A percentile compares a stretch with the other conserved stretches of the same genome.
These are phyloP conservation scores for Hymenochaete sp. DNA, from an alignment of 1,284 basidiomycete genomes.

Conservation along the genomic window DNA sequence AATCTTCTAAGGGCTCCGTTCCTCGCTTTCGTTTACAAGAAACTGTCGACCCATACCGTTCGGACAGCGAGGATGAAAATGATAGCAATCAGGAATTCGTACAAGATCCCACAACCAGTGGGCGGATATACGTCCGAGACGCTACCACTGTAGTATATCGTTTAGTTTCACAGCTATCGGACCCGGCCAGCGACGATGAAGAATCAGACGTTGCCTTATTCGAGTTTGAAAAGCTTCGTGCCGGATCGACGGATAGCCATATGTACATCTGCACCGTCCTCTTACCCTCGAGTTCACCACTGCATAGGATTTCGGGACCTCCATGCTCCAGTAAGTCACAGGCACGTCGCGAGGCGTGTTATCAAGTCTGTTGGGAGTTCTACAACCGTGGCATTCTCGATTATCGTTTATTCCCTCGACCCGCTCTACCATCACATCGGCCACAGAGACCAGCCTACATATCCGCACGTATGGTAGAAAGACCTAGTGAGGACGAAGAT, in stretches of 20 bases:
- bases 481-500: constrained; percentile 16
- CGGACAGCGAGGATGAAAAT: constrained; percentile 39
- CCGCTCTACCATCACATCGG: constrained; percentile 19
- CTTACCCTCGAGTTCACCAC: constrained; percentile 35
- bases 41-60: constrained; percentile 34
- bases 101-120: constrained; percentile 49
- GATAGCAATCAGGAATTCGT: constrained; percentile 30
- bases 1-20: constrained; percentile 32
- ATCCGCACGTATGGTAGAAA: constrained; percentile 17
- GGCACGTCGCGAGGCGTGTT: constrained; percentile 52
- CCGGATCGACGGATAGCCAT: constrained; percentile 16
- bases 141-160: constrained; percentile 47
- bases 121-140: constrained; percentile 45
- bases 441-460: constrained; percentile 17
- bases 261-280: constrained; percentile 41
- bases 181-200: constrained; percentile 11
- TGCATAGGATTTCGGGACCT: constrained; percentile 37
- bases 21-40: constrained; percentile 39
- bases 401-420: constrained; percentile 40
- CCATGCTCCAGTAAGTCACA: constrained; percentile 36
- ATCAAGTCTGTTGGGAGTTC: constrained; percentile 43
- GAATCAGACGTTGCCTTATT: constrained; percentile 31
- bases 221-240: constrained; percentile 29
- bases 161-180: constrained; percentile 28
- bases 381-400: constrained; percentile 43